Evolutionary conservation across 1,284 basidiomycete species (phyloP), one percentile per base, ranked within the genome.

Genomic region (Papiliotrema flavescens): DNA sequence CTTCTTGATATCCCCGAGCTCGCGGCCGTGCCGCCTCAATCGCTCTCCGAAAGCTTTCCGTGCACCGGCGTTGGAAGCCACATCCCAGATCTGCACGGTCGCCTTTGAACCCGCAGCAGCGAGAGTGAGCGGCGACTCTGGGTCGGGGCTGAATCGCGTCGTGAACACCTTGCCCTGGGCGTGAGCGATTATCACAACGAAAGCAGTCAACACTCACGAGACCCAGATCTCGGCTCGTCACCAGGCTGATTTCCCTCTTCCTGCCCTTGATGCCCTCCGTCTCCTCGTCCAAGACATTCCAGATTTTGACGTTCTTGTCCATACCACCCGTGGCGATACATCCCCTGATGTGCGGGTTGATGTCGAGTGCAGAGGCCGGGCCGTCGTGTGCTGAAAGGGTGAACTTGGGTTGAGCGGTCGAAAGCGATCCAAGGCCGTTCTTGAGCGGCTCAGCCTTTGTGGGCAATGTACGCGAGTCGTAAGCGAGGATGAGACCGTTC

Each of bases 331-430:
- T 98, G 7, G 85, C 89, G 64, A 98, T 80, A 73, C 90, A 93
- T 1, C 94, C 94, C 51, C 85, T 87, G 50, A 98, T 84, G 70
- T 94, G 87, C 1, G 93, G 87, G 69, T 91, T 95, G 60, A 98
- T 82, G 73, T 98, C 95, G 47, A 98, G 79, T 1, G 89, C 84
- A 1, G 91, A 92, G n/a, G 85, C 87, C 0, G 92, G 87, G n/a
- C 90, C 89, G 63, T 97, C 90, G 76, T 99, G 96, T 0, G 96
- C 96, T 15, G 90, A 85, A 1, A 98, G 80, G 2, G 91, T 98
- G 79, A 91, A 98, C 22, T 87, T 84, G 3, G 80, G 68, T 59
- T 76, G 74, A n/a, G 71, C 64, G 20, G 69, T 54, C 1, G 65
- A 64, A 26, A 66, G 48, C 9, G 57, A 52, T n/a, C 55, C 53